phyloP scores from a whole-genome alignment of 495 filamentous ascomycete species.

The Haplographium delicatum region DNA sequence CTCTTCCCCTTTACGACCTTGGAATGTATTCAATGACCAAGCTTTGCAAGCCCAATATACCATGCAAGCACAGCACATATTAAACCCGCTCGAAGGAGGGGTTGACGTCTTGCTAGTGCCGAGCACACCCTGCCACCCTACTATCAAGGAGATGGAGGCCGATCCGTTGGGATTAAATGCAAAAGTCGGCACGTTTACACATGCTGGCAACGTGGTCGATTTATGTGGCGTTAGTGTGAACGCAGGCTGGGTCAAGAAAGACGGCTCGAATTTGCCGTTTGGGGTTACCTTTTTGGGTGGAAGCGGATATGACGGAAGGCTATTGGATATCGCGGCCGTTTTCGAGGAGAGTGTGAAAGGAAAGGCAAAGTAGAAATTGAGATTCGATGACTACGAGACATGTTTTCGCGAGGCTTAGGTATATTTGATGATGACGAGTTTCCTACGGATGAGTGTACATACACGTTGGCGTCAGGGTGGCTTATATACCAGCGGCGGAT shows the following conservation, averaged over 20 bases:
- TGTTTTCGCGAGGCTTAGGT: too few relatives aligned
- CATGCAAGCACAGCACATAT: slow-evolving; percentile 40
- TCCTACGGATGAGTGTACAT: too few relatives aligned
- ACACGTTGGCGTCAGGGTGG: too few relatives aligned
- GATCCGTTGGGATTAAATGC: slow-evolving; percentile 54
- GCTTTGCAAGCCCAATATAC: slow-evolving; percentile 40
- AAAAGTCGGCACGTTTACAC: slow-evolving; percentile 54
- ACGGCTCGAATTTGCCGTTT: slow-evolving; percentile 46
- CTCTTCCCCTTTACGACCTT: slow-evolving; percentile 40
- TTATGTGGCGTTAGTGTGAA: slow-evolving; percentile 56
- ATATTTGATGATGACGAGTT: too few relatives aligned
- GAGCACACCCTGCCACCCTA: slow-evolving; percentile 54
- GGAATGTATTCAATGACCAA: slow-evolving; percentile 54
- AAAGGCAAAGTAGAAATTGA: neutral
- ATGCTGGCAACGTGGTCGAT: slow-evolving; percentile 62
- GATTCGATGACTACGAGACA: neutral
- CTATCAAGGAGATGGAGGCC: slow-evolving; percentile 48
- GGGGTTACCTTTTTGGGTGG: slow-evolving; percentile 57
- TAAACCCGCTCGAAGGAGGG: slow-evolving; percentile 36
- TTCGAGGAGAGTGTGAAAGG: slow-evolving; percentile 39
- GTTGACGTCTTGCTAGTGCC: slow-evolving; percentile 59
- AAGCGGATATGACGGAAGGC: slow-evolving; percentile 48
- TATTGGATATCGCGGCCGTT: slow-evolving; percentile 47
- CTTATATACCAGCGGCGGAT: too few relatives aligned
- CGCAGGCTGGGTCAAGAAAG: slow-evolving; percentile 36